Conservation (phyloP, 108 stramenopile genomes). For the Aurantiochytrium sp. region DNA sequence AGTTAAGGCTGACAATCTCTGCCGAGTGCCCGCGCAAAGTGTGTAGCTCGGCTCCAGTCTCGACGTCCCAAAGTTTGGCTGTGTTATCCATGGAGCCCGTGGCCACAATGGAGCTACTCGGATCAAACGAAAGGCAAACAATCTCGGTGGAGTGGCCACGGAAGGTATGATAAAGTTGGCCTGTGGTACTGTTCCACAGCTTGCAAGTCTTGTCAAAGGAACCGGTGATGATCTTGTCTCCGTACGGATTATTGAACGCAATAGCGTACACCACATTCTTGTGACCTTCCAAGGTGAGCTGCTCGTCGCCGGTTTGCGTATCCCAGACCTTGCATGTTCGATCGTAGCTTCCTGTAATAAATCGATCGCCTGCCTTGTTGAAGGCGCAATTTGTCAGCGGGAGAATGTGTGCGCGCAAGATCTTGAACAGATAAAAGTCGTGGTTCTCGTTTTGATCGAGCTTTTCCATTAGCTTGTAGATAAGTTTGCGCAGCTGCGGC, state of each 20-base stretch:
- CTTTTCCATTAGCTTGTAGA: slow-evolving; percentile 42
- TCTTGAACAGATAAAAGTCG: slow-evolving; percentile 62
- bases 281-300: slow-evolving; percentile 58
- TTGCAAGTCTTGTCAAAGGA: slow-evolving; percentile 59
- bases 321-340: slow-evolving; percentile 65
- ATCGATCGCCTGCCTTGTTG: slow-evolving; percentile 61
- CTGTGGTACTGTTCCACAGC: slow-evolving; percentile 48
- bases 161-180: slow-evolving; percentile 53
- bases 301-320: slow-evolving; percentile 57
- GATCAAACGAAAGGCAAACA: slow-evolving; percentile 60
- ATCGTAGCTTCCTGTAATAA: slow-evolving; percentile 62
- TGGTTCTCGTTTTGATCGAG: slow-evolving; percentile 42
- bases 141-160: slow-evolving; percentile 63
- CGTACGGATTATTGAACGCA: slow-evolving; percentile 65
- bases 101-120: slow-evolving; percentile 48
- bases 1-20: slow-evolving; percentile 57
- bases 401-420: slow-evolving; percentile 57
- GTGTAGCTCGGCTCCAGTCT: slow-evolving; percentile 57
- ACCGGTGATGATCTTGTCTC: slow-evolving; percentile 60
- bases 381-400: slow-evolving; percentile 64
- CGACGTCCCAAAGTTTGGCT: slow-evolving; percentile 60
- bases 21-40: slow-evolving; percentile 58
- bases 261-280: slow-evolving; percentile 65
- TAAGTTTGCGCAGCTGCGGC: slow-evolving; percentile 50
- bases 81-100: slow-evolving; percentile 65